A percentile compares a stretch with the other conserved stretches of the same genome.
phyloP scores from a whole-genome alignment of 2,329 filamentous ascomycete genomes.

The Ampelomyces quisqualis region DNA sequence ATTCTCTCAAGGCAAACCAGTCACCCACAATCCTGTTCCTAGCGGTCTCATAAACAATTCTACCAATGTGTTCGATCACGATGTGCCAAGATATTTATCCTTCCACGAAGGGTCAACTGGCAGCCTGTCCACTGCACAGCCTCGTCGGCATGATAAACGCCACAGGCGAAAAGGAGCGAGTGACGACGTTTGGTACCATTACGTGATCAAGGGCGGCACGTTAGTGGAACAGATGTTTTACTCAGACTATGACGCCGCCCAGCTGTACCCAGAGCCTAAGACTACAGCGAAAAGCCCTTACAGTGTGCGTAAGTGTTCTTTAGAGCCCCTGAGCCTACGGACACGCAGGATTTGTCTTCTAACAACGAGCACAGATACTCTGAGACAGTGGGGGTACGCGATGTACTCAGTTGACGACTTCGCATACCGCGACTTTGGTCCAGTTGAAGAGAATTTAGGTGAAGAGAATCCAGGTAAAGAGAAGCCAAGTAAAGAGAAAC shows the following conservation, averaged over 20 bases:
- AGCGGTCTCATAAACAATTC: no score
- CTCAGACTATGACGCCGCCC: constrained; percentile 3
- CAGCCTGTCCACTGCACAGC: no score
- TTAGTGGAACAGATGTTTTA: constrained; percentile 2
- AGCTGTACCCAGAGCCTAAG: not conserved
- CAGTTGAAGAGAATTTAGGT: no score
- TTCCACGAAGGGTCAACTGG: no score
- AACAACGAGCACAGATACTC: not conserved
- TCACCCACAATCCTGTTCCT: no score
- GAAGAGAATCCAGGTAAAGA: no score
- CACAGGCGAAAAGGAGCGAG: not conserved
- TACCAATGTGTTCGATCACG: no score
- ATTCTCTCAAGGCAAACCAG: no score
- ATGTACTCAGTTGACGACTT: not conserved
- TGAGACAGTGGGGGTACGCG: not conserved
- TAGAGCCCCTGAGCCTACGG: no score
- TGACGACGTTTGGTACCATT: not conserved
- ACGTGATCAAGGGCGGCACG: constrained; percentile 1
- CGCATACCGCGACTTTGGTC: not conserved
- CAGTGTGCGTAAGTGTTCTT: not conserved
- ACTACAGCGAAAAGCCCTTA: not conserved
- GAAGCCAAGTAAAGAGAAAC: no score
- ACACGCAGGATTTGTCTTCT: not conserved
- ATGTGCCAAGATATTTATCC: no score
- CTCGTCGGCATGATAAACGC: no score